Conservation (phyloP, 2,329 filamentous ascomycete species). For the Thermothelomyces thermophilus region DNA sequence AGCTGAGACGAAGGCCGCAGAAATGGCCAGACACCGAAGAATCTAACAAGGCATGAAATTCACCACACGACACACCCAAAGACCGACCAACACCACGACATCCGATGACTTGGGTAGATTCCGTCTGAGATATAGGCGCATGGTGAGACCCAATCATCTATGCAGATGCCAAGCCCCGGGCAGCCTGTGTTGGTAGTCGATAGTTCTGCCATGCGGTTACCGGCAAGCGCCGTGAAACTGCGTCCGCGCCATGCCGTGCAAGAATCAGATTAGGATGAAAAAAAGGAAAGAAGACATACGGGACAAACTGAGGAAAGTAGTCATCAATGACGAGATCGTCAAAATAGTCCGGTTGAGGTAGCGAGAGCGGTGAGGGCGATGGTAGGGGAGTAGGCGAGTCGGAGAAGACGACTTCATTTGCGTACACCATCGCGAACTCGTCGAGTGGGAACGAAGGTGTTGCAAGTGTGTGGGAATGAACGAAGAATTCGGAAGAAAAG, state of each 20-base stretch:
- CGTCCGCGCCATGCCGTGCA: background rate
- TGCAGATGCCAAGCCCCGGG: too few species aligned
- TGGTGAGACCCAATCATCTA: too few species aligned
- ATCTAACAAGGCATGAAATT: too few species aligned
- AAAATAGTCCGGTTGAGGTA: background rate
- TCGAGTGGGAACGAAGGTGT: background rate
- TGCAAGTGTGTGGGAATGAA: background rate
- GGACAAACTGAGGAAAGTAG: background rate
- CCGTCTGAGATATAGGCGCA: too few species aligned
- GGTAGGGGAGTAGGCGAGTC: slow-evolving; percentile 4
- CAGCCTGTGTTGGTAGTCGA: too few species aligned
- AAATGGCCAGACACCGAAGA: background rate
- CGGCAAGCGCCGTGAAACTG: too few species aligned
- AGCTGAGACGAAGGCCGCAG: background rate
- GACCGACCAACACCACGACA: too few species aligned
- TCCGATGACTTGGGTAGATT: too few species aligned
- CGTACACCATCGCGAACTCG: background rate
- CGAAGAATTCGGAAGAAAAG: too few species aligned
- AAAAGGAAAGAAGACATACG: background rate
- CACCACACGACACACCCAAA: too few species aligned
- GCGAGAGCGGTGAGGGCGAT: background rate
- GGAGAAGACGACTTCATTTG: slow-evolving; percentile 1
- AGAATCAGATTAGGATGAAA: background rate
- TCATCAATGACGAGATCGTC: background rate
- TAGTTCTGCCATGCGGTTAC: too few species aligned